Evolutionary conservation across 108 stramenopile species (phyloP), one percentile per base, ranked within the genome.

Genomic region (Pseudonitzschia delicatissima): DNA sequence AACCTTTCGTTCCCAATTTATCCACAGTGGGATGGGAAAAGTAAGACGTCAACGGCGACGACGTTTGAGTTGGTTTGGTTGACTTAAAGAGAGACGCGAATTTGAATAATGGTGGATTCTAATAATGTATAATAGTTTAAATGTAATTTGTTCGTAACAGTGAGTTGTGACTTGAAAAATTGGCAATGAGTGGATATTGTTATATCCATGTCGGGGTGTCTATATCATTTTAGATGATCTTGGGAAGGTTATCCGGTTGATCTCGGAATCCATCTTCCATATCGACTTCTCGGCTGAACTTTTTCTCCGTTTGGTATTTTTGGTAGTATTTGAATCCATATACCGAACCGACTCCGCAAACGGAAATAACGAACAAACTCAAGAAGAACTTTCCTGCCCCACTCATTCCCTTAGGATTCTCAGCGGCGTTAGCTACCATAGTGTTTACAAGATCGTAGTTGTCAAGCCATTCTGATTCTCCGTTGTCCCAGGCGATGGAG

Each of bases 341-440:
- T n/a, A 55, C 29, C 11, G 53, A 13, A 33, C 53, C 53, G 17
- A 27, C 53, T 3, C n/a, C 31, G 32, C 53, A 55, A 27, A 55
- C 31, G 11, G 12, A 27, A 33, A 55, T 55, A 12, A 61, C 33
- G 20, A 61, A 61, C 4, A 61, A 4, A 7, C 23, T 26, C 36
- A 61, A 27, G 13, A 40, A 0, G 1, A n/a, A 5, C 25, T 40
- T 61, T 11, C 60, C 60, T 21, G 34, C 39, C 12, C 17, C 60
- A 17, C 36, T 39, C 37, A 61, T 61, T 2, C 60, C 60, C 28
- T 26, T 17, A 2, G 60, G 53, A 15, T 12, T 5, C 15, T 69
- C 68, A 11, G 64, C 65, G 42, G 47, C 39, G 32, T 61, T 32
- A 0, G 36, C 32, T 12, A 61, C 60, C 60, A 61, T 61, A 3